Percentiles rank a stretch among this genome's conserved stretches.
Evolutionary conservation across 1,139 yeast species (phyloP).

Genomic region (Hyphopichia fennica): DNA sequence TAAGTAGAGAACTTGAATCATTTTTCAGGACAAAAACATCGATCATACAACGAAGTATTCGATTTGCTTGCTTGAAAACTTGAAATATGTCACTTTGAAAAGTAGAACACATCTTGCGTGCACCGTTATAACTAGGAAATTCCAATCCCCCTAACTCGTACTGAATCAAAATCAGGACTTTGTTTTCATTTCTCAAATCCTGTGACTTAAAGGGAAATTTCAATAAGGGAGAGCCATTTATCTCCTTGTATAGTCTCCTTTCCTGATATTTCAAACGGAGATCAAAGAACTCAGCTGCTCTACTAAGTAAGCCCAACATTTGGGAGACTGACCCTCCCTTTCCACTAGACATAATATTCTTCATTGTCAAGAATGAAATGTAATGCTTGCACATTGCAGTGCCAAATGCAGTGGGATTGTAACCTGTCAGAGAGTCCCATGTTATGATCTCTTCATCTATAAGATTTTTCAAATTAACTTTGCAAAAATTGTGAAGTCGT

Average conservation of each 20-base stretch:
- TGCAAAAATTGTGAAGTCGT: conserved; percentile 20
- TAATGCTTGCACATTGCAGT: conserved; percentile 48
- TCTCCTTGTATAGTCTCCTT: conserved; percentile 38
- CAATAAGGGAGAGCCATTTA: conserved; percentile 35
- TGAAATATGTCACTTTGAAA: conserved; percentile 41
- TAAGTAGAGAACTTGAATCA: conserved; percentile 39
- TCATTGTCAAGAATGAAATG: conserved; percentile 41
- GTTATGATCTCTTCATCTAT: conserved; percentile 24
- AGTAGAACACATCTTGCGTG: conserved; percentile 32
- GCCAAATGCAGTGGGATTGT: conserved; percentile 33
- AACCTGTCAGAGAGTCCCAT: background rate
- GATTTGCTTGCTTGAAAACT: conserved; percentile 36
- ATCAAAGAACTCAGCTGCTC: conserved; percentile 38
- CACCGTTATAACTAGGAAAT: conserved; percentile 39
- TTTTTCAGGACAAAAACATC: conserved; percentile 40
- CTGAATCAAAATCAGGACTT: conserved; percentile 39
- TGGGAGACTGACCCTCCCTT: conserved; percentile 15
- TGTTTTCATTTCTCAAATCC: conserved; percentile 24
- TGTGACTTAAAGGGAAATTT: conserved; percentile 26
- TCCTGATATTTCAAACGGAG: conserved; percentile 43
- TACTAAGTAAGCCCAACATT: conserved; percentile 24
- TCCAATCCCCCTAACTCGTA: conserved; percentile 49
- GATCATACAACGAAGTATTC: conserved; percentile 41
- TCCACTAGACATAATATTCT: conserved; percentile 21
- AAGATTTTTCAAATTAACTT: conserved; percentile 25